Evolutionary conservation across 768 basidiomycete genomes (phyloP).

Genomic region (Suillus luteus): DNA sequence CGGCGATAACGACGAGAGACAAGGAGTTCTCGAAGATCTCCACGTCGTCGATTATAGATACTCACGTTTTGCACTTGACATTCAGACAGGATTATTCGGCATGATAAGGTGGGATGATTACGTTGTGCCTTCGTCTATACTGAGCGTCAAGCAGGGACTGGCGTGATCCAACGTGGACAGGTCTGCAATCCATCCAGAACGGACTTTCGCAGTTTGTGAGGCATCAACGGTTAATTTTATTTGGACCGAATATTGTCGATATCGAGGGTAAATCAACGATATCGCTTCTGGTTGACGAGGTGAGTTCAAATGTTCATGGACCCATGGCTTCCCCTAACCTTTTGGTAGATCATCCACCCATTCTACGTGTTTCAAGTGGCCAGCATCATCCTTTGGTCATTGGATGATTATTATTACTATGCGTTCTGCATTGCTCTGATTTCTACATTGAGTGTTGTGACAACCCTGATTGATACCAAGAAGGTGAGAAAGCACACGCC

Average conservation of each 20-base stretch:
- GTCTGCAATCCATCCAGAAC: slow-evolving; percentile 57
- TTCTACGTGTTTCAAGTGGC: slow-evolving; percentile 99
- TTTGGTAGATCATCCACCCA: slow-evolving; percentile 81
- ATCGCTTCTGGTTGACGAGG: slow-evolving; percentile 86
- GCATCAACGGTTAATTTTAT: slow-evolving; percentile 69
- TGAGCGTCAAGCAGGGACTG: slow-evolving; percentile 64
- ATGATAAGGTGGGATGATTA: slow-evolving; percentile 66
- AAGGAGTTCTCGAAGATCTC: slow-evolving; percentile 50
- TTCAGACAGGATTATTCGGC: slow-evolving; percentile 75
- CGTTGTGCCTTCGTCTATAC: neutral
- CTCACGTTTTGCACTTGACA: slow-evolving; percentile 86
- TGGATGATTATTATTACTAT: slow-evolving; percentile 97
- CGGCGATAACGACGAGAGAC: slow-evolving; percentile 33
- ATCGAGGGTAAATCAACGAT: slow-evolving; percentile 84
- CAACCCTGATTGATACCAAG: slow-evolving; percentile 90
- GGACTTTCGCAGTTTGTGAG: slow-evolving; percentile 60
- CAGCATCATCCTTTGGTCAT: slow-evolving; percentile 89
- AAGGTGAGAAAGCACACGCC: slow-evolving; percentile 52
- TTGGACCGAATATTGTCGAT: slow-evolving; percentile 86
- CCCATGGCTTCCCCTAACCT: slow-evolving; percentile 10
- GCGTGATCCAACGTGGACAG: slow-evolving; percentile 79
- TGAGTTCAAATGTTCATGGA: slow-evolving; percentile 34
- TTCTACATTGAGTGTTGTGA: slow-evolving; percentile 77
- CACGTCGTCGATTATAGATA: slow-evolving; percentile 89
- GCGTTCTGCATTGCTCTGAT: slow-evolving; percentile 96